These are phyloP conservation scores for Lagenidium giganteum DNA, from an alignment of 352 stramenopile species.

Conservation along the genomic window DNA sequence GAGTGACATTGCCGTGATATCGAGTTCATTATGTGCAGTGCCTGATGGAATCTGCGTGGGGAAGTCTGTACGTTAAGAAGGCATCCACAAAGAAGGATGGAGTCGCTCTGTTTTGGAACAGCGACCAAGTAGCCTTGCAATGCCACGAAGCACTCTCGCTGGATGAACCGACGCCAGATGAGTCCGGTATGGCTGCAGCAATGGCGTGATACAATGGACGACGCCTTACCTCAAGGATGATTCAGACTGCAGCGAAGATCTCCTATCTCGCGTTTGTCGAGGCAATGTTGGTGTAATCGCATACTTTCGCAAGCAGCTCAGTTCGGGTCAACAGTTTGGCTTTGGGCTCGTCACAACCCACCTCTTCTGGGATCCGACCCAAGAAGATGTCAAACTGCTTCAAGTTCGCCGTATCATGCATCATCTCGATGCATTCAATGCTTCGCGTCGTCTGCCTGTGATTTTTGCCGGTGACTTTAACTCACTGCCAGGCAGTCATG, in stretches of 20 bases:
- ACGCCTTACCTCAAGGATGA: too few species aligned
- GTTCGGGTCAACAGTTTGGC: conserved; percentile 17
- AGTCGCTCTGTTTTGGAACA: conserved; percentile 69
- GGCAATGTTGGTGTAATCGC: conserved; percentile 57
- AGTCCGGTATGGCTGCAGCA: conserved; percentile 29
- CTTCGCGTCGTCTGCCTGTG: conserved; percentile 15
- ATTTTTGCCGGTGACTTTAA: conserved; percentile 83
- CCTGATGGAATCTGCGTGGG: background rate
- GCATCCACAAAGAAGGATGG: conserved; percentile 53
- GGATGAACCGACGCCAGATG: conserved; percentile 43
- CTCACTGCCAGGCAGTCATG: conserved; percentile 67
- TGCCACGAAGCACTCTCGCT: conserved; percentile 34
- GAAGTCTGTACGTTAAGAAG: conserved; percentile 72
- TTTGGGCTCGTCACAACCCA: conserved; percentile 80
- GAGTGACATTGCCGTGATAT: too few species aligned
- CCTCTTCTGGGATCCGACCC: conserved; percentile 78
- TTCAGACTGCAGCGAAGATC: conserved; percentile 49
- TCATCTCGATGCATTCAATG: conserved; percentile 32
- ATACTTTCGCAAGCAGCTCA: conserved; percentile 36
- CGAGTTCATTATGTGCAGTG: background rate
- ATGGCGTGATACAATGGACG: background rate
- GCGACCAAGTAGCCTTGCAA: conserved; percentile 38
- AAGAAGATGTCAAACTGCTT: conserved; percentile 83
- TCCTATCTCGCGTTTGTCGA: conserved; percentile 36
- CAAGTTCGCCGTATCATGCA: conserved; percentile 55